phyloP scores from a whole-genome alignment of 495 filamentous ascomycete genomes.

The Clohesyomyces aquaticus region DNA sequence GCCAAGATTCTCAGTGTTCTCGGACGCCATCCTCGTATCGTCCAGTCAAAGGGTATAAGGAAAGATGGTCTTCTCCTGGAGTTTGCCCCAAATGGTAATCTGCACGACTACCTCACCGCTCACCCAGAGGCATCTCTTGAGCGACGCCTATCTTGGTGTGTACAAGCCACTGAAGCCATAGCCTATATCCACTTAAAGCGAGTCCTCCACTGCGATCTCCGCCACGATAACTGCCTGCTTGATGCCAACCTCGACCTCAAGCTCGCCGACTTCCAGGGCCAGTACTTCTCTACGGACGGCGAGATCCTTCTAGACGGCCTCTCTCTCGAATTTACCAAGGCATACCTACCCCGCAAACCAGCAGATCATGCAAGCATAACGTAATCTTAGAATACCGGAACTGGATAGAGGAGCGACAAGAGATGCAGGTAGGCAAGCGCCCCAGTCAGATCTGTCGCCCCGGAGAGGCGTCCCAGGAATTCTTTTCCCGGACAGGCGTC shows the following conservation, averaged over 20 bases:
- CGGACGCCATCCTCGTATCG: conserved; percentile 5
- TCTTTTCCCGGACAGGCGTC: too few relatives aligned
- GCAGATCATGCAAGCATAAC: conserved; percentile 24
- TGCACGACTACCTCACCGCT: conserved; percentile 21
- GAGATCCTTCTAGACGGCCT: conserved; percentile 22
- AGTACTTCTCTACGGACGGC: conserved; percentile 22
- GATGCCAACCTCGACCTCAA: conserved; percentile 18
- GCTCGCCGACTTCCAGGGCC: conserved; percentile 27
- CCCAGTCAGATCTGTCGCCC: too few relatives aligned
- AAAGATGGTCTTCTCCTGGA: conserved; percentile 25
- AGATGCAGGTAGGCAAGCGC: too few relatives aligned
- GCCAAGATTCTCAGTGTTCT: conserved; percentile 14
- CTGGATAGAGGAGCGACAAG: too few relatives aligned
- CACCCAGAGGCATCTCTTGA: conserved; percentile 17
- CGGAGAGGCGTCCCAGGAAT: too few relatives aligned
- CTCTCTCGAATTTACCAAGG: conserved; percentile 29
- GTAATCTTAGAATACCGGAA: too few relatives aligned
- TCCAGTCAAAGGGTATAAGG: conserved; percentile 1
- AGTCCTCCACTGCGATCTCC: conserved; percentile 27
- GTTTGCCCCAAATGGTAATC: conserved; percentile 24
- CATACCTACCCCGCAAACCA: conserved; percentile 28
- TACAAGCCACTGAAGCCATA: conserved; percentile 25
- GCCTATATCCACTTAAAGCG: conserved; percentile 29
- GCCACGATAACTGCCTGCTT: conserved; percentile 27
- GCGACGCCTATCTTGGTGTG: conserved; percentile 22